These are phyloP conservation scores for Eruca vesicaria DNA, from an alignment of 441 rosid species.

Conservation along the genomic window DNA sequence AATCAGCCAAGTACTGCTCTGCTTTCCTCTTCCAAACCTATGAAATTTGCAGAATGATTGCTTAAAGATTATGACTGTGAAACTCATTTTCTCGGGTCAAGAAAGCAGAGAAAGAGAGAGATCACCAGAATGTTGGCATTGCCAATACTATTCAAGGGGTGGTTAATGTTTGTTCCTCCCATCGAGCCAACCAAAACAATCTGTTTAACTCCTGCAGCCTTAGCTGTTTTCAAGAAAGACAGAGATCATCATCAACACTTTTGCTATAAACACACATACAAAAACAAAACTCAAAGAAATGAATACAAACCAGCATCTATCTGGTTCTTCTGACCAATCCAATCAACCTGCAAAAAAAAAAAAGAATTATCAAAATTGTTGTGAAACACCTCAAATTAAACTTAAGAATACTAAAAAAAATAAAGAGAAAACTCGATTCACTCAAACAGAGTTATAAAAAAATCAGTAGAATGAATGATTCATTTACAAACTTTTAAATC, in stretches of 20 bases:
- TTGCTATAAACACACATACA: background rate
- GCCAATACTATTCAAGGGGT: constrained; percentile 80
- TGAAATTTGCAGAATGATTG: constrained; percentile 4
- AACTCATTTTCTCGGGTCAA: constrained; percentile 1
- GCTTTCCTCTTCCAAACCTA: constrained; percentile 97
- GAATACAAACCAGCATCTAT: constrained; percentile 73
- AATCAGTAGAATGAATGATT: too few species aligned
- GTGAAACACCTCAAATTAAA: background rate
- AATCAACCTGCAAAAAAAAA: constrained; percentile 56
- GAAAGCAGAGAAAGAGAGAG: constrained; percentile 21
- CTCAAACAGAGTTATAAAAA: too few species aligned
- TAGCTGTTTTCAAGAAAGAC: constrained; percentile 47
- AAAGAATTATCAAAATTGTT: background rate
- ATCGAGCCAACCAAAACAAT: constrained; percentile 83
- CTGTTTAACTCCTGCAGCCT: constrained; percentile 83
- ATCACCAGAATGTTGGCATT: constrained; percentile 81
- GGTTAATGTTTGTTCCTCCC: constrained; percentile 79
- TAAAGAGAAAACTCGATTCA: background rate
- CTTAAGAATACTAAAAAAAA: background rate
- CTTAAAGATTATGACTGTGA: background rate
- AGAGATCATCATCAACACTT: background rate
- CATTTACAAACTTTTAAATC: too few species aligned
- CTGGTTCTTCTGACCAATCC: constrained; percentile 93
- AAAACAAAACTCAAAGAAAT: background rate
- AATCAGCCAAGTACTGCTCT: constrained; percentile 85